phyloP scores from a whole-genome alignment of 106 monocot genomes.

The Dendrobium nobile region DNA sequence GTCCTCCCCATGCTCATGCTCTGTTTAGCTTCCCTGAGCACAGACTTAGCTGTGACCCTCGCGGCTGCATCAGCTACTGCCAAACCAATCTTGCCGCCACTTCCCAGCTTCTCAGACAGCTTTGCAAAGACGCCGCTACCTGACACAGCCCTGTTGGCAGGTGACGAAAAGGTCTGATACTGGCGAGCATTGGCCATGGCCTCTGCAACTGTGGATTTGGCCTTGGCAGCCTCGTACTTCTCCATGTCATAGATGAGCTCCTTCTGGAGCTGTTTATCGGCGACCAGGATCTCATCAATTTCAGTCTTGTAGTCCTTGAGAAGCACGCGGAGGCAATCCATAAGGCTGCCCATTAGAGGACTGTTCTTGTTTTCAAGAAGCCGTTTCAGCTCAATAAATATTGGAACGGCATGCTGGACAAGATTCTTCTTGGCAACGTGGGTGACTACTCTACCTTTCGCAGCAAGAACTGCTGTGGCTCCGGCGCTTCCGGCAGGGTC shows the following conservation, averaged over 20 bases:
- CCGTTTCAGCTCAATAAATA: slow-evolving; percentile 90
- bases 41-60: slow-evolving; percentile 36
- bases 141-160: background rate
- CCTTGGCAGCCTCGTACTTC: slow-evolving; percentile 62
- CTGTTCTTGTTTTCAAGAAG: slow-evolving; percentile 84
- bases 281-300: slow-evolving; percentile 87
- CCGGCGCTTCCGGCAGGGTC: slow-evolving; percentile 14
- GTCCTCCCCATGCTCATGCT: slow-evolving; percentile 30
- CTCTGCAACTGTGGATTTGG: slow-evolving; percentile 26
- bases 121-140: slow-evolving; percentile 5
- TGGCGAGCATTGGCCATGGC: slow-evolving; percentile 20
- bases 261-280: slow-evolving; percentile 90
- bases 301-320: slow-evolving; percentile 93
- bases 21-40: slow-evolving; percentile 52
- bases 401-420: slow-evolving; percentile 81
- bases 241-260: slow-evolving; percentile 94
- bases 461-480: slow-evolving; percentile 25
- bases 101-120: slow-evolving; percentile 34
- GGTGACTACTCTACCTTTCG: slow-evolving; percentile 72
- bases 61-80: slow-evolving; percentile 48
- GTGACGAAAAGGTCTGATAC: slow-evolving; percentile 11
- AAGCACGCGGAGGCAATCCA: slow-evolving; percentile 77
- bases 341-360: slow-evolving; percentile 76
- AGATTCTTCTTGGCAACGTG: slow-evolving; percentile 90
- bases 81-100: slow-evolving; percentile 29